Conservation (phyloP, 768 basidiomycete genomes). For the Mycena rebaudengoi region DNA sequence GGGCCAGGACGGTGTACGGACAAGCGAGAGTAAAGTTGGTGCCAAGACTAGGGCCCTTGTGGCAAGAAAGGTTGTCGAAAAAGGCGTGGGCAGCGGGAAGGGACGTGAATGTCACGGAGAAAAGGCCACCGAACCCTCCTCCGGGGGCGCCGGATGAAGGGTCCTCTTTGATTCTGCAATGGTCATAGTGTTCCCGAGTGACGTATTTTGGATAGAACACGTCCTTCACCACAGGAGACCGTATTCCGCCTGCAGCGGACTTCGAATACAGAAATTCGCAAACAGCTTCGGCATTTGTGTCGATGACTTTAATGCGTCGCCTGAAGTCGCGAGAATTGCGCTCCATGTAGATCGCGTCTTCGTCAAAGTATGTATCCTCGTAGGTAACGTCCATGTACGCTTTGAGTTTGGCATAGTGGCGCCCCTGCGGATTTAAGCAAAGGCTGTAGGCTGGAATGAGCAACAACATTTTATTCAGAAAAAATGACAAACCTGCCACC, state of each 20-base stretch:
- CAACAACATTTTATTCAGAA: not conserved
- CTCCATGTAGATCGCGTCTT: constrained; percentile 97
- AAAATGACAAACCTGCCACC: constrained; percentile 80
- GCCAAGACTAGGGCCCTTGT: constrained; percentile 91
- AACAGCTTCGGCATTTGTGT: constrained; percentile 82
- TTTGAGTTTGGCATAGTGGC: constrained; percentile 75
- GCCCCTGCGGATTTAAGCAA: constrained; percentile 83
- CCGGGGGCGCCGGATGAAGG: constrained; percentile 37
- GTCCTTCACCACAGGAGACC: constrained; percentile 69
- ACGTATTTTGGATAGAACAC: constrained; percentile 92
- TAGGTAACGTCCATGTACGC: constrained; percentile 62
- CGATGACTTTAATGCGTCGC: constrained; percentile 76
- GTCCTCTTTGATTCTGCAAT: constrained; percentile 62
- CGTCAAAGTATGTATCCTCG: constrained; percentile 88
- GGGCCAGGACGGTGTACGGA: constrained; percentile 93
- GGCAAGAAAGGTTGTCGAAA: constrained; percentile 83
- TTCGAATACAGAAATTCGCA: constrained; percentile 80
- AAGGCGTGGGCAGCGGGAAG: constrained; percentile 75
- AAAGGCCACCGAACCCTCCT: constrained; percentile 86
- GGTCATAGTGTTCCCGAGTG: constrained; percentile 75
- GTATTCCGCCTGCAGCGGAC: constrained; percentile 51
- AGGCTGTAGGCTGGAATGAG: constrained; percentile 57
- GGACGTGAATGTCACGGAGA: constrained; percentile 86
- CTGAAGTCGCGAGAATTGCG: constrained; percentile 96
- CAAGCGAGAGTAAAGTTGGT: constrained; percentile 97